A percentile compares a stretch with the other conserved stretches of the same genome.
phyloP scores from a whole-genome alignment of 108 stramenopile genomes.

The Nitzschia inconspicua region DNA sequence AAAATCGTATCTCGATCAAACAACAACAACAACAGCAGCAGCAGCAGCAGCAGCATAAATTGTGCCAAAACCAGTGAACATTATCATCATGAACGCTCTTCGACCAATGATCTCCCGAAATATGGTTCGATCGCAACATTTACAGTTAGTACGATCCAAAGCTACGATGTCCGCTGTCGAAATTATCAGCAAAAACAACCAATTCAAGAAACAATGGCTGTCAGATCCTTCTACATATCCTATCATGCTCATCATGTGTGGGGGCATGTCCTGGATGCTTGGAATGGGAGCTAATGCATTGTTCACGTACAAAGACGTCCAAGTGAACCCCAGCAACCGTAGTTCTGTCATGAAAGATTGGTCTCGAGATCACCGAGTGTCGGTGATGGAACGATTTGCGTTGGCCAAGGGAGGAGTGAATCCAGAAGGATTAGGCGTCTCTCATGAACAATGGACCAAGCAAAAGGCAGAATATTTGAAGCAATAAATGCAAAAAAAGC shows the following conservation, averaged over 20 bases:
- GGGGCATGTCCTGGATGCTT: slow-evolving; percentile 51
- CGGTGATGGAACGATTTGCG: slow-evolving; percentile 14
- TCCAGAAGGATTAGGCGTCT: slow-evolving; percentile 63
- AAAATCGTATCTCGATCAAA: too few relatives aligned
- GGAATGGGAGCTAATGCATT: slow-evolving; percentile 50
- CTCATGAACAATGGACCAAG: slow-evolving; percentile 65
- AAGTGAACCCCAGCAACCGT: slow-evolving; percentile 40
- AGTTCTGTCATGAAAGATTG: slow-evolving; percentile 5
- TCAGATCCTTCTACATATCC: slow-evolving; percentile 66
- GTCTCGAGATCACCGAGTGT: slow-evolving; percentile 1
- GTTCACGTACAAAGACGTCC: slow-evolving; percentile 57
- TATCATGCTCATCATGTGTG: slow-evolving; percentile 54
- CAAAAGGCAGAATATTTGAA: too few relatives aligned
- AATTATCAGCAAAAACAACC: too few relatives aligned
- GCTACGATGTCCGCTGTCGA: too few relatives aligned
- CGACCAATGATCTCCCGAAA: too few relatives aligned
- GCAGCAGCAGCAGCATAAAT: too few relatives aligned
- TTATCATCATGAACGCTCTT: slow-evolving; percentile 22
- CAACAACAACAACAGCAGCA: too few relatives aligned
- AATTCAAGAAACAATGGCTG: too few relatives aligned
- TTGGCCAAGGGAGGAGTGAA: slow-evolving; percentile 25
- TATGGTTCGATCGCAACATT: too few relatives aligned
- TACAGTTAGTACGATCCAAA: too few relatives aligned
- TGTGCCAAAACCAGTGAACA: too few relatives aligned
- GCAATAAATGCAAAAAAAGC: too few relatives aligned